phyloP scores from a whole-genome alignment of 805 yeast species.

The Cyberlindnera xylosilytica region DNA sequence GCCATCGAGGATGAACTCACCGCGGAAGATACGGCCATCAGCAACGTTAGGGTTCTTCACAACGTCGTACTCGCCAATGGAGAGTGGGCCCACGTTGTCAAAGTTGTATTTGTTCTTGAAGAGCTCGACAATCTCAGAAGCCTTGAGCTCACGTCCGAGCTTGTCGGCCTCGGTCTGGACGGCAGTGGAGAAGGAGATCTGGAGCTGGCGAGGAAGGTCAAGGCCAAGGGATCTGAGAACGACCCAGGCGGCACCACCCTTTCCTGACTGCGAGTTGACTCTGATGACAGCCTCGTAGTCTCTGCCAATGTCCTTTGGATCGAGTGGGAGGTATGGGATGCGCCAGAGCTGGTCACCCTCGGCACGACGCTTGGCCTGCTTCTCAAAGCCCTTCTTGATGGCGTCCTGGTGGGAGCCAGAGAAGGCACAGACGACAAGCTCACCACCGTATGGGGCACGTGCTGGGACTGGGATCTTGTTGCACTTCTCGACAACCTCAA shows the following conservation, averaged over 20 bases:
- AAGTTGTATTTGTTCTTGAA: constrained; percentile 56
- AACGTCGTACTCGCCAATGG: constrained; percentile 41
- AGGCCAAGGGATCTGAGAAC: constrained; percentile 66
- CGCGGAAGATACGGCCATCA: constrained; percentile 41
- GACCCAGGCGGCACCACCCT: constrained; percentile 87
- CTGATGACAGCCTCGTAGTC: constrained; percentile 79
- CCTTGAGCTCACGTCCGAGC: constrained; percentile 65
- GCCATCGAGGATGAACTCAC: constrained; percentile 35
- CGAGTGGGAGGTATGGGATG: constrained; percentile 75
- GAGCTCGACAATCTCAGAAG: constrained; percentile 58
- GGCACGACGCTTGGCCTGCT: constrained; percentile 48
- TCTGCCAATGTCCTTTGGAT: constrained; percentile 79
- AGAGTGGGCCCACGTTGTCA: constrained; percentile 34
- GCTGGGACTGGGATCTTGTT: constrained; percentile 72
- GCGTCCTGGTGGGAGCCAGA: constrained; percentile 74
- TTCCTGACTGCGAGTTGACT: constrained; percentile 85
- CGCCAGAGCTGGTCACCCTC: constrained; percentile 55
- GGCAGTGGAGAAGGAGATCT: constrained; percentile 60
- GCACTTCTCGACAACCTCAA: constrained; percentile 70
- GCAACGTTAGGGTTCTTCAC: constrained; percentile 32
- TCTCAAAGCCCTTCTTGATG: constrained; percentile 60
- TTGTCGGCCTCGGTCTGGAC: constrained; percentile 65
- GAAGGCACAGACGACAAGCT: constrained; percentile 75
- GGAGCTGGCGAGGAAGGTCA: constrained; percentile 71
- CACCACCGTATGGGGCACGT: constrained; percentile 81